phyloP scores from a whole-genome alignment of 257 asterid species.

The Primulina tabacum region DNA sequence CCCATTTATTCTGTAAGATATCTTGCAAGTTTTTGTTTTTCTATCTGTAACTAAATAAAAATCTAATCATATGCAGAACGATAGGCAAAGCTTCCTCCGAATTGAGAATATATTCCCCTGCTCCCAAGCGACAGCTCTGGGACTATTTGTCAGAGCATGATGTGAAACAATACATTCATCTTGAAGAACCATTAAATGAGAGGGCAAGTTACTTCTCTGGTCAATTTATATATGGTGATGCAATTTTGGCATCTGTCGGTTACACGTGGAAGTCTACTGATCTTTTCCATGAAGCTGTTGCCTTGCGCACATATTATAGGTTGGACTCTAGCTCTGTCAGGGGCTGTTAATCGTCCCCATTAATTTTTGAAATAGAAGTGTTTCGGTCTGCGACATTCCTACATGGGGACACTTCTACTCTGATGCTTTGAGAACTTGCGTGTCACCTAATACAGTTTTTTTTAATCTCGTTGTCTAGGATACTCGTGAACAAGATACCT shows the following conservation, averaged over 20 bases:
- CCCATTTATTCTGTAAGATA: conserved; percentile 5
- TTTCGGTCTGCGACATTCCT: conserved; percentile 1
- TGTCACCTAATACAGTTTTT: conserved; percentile 7
- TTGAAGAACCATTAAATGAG: conserved; percentile 50
- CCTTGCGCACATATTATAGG: conserved; percentile 69
- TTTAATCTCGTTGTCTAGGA: conserved; percentile 37
- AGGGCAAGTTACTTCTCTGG: conserved; percentile 79
- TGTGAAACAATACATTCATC: conserved; percentile 33
- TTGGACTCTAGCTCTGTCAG: conserved; percentile 29
- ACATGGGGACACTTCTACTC: conserved; percentile 7
- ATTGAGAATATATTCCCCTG: conserved; percentile 63
- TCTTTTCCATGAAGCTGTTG: conserved; percentile 57
- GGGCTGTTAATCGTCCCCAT: conserved; percentile 13
- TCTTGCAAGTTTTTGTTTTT: conserved; percentile 9
- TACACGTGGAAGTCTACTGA: conserved; percentile 76
- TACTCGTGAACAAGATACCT: conserved; percentile 68
- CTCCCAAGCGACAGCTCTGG: conserved; percentile 39
- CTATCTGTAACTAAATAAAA: background rate
- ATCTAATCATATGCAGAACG: conserved; percentile 44
- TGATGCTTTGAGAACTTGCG: conserved; percentile 12
- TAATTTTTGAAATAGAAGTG: background rate
- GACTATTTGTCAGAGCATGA: conserved; percentile 33
- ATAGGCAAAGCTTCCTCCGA: conserved; percentile 93
- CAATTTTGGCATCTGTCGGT: conserved; percentile 80
- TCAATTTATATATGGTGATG: conserved; percentile 74